A percentile compares a stretch with the other conserved stretches of the same genome.
phyloP scores from a whole-genome alignment of 805 yeast genomes.

The Barnettozyma salicaria region DNA sequence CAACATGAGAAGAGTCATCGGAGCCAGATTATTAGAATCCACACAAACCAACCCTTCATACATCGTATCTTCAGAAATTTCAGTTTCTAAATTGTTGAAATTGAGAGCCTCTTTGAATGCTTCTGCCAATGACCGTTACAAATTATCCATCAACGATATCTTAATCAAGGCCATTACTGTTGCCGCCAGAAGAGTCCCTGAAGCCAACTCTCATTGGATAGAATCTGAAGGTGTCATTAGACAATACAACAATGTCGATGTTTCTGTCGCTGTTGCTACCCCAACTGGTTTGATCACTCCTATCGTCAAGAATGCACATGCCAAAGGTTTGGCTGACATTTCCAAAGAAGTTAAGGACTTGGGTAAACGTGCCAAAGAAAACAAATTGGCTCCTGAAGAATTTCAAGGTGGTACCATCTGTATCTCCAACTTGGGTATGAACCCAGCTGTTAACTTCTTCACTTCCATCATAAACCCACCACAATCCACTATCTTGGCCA shows the following conservation, averaged over 20 bases:
- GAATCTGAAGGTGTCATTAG: conserved; percentile 86
- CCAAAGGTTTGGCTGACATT: conserved; percentile 79
- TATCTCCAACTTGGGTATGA: conserved; percentile 98
- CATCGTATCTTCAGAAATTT: conserved; percentile 80
- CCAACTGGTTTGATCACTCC: conserved; percentile 98
- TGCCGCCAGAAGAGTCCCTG: conserved; percentile 88
- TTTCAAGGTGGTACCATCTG: conserved; percentile 99
- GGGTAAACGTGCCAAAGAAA: conserved; percentile 93
- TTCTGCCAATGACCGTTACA: conserved; percentile 78
- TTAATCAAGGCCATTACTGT: conserved; percentile 90
- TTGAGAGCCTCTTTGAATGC: conserved; percentile 87
- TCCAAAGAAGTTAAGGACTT: conserved; percentile 83
- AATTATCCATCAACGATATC: conserved; percentile 89
- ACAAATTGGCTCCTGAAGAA: conserved; percentile 91
- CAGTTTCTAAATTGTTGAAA: conserved; percentile 86
- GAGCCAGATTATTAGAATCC: conserved; percentile 79
- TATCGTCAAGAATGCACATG: conserved; percentile 81
- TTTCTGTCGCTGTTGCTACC: conserved; percentile 95
- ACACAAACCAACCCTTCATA: conserved; percentile 86
- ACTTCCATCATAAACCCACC: conserved; percentile 99
- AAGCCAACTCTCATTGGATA: conserved; percentile 90
- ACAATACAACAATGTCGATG: conserved; percentile 87
- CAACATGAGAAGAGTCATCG: conserved; percentile 91
- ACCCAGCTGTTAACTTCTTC: conserved; percentile 85
- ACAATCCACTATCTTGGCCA: conserved; percentile 88